These are phyloP conservation scores for Amaranthus palmeri DNA, from an alignment of 148 eudicot species.

Conservation along the genomic window DNA sequence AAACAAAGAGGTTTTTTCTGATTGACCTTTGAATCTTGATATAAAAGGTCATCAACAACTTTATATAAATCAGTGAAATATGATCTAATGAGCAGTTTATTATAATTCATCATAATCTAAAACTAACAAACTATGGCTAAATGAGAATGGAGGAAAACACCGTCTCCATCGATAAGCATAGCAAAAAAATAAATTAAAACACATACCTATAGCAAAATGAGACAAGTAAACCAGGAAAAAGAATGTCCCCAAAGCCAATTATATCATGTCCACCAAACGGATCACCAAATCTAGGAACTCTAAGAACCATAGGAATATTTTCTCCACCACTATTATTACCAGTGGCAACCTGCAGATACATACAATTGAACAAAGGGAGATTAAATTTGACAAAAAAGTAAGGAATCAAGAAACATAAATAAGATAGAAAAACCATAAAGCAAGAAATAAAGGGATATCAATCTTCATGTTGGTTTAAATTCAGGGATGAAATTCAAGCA, in stretches of 20 bases:
- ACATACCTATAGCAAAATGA: slow-evolving; percentile 60
- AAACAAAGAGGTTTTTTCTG: too few relatives aligned
- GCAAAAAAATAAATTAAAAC: too few relatives aligned
- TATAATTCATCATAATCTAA: too few relatives aligned
- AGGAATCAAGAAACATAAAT: not conserved
- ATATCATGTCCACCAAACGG: slow-evolving; percentile 77
- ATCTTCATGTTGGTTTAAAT: not conserved
- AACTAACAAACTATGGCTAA: too few relatives aligned
- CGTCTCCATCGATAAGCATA: too few relatives aligned
- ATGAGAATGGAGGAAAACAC: too few relatives aligned
- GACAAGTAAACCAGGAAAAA: slow-evolving; percentile 87
- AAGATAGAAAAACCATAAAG: not conserved
- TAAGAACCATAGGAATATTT: slow-evolving; percentile 84
- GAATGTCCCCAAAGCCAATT: slow-evolving; percentile 95
- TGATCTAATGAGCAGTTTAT: too few relatives aligned
- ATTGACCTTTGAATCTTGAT: too few relatives aligned
- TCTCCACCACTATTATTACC: slow-evolving; percentile 80
- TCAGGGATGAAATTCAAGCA: not conserved
- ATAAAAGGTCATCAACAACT: too few relatives aligned
- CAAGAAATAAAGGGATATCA: not conserved
- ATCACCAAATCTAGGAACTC: slow-evolving; percentile 70
- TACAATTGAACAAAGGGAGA: not conserved
- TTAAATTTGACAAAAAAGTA: too few relatives aligned
- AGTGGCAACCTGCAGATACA: slow-evolving; percentile 61
- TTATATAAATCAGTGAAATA: too few relatives aligned